Evolutionary conservation across 371 early-diverging fungal species (phyloP), one percentile per base, ranked within the genome.

Genomic region (Nosema muscidifuracis): DNA sequence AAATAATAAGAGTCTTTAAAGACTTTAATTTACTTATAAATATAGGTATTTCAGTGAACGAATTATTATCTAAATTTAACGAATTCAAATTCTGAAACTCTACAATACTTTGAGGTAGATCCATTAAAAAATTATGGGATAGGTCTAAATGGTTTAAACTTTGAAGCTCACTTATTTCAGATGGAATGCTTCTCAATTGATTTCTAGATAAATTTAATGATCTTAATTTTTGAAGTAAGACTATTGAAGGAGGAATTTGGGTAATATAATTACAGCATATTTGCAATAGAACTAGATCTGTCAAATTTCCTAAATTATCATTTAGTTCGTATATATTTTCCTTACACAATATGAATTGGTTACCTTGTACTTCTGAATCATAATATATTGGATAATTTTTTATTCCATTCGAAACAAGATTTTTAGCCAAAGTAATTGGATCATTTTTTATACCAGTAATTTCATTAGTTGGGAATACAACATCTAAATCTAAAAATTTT

Each of bases 121-220:
- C 55, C 2, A 75, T 79, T 26, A 92, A 79, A 53, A 80, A 70
- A 82, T 92, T 92, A 51, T 85, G 74, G 22, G 87, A 84, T 7
- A 90, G 72, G 80, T 89, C 88, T 53, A 92, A 79, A 24, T 88
- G 89, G 13, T 82, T 84, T 9, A 92, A 84, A 44, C 87, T 85
- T 6, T 85, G 73, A 1, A 91, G 85, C 31, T 83, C 75, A 22
- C 87, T 85, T 53, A 92, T 85, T 0, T 89, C 86, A 16, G 86
- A 87, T 0, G 92, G 92, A 0, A 89, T 71, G 9, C 34, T 22
- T 26, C 28, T 44, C 15, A 86, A 67, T 63, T 67, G 57, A 67
- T 83, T 83, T 44, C 77, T 67, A 22, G 78, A 73, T n/a, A 83
- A 50, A 67, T 74, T 77, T 18, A 83, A 73, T 3, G 80, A 62